Conservation (phyloP, 2,329 filamentous ascomycete genomes). For the Xylariaceae sp. region DNA sequence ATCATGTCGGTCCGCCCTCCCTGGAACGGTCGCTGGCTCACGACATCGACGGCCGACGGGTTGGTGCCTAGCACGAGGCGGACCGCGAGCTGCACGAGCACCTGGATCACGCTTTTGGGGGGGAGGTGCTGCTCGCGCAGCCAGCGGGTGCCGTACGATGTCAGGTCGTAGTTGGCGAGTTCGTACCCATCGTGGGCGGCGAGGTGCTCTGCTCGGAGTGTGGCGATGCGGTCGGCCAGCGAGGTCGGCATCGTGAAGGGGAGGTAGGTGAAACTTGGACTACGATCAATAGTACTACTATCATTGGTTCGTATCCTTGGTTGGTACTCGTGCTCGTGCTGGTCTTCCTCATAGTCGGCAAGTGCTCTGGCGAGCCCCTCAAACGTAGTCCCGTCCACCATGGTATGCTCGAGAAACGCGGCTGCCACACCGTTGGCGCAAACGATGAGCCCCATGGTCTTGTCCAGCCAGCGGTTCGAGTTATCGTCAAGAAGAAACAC, state of each 20-base stretch:
- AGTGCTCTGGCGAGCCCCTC: background rate
- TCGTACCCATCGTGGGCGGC: background rate
- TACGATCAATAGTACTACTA: background rate
- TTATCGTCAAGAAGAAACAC: constrained; percentile 14
- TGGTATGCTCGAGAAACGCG: constrained; percentile 13
- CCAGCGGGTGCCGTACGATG: background rate
- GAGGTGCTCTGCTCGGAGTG: background rate
- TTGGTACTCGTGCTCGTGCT: background rate
- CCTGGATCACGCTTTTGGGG: background rate
- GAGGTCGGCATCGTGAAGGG: background rate
- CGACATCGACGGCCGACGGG: background rate
- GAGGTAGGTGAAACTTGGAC: background rate
- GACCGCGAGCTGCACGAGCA: constrained; percentile 1
- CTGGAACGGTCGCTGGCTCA: background rate
- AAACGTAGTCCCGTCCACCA: constrained; percentile 19
- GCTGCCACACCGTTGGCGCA: constrained; percentile 17
- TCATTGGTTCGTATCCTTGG: background rate
- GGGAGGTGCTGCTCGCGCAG: background rate
- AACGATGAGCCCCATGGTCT: constrained; percentile 16
- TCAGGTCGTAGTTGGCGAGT: background rate
- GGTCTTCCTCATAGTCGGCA: background rate
- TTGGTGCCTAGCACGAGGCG: background rate
- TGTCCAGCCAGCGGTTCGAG: constrained; percentile 24
- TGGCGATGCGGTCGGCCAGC: background rate
- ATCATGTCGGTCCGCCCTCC: background rate